Evolutionary conservation across 139 green algal genomes (phyloP), one percentile per base, ranked within the genome.

Genomic region (Auxenochlorella pyrenoidosa): DNA sequence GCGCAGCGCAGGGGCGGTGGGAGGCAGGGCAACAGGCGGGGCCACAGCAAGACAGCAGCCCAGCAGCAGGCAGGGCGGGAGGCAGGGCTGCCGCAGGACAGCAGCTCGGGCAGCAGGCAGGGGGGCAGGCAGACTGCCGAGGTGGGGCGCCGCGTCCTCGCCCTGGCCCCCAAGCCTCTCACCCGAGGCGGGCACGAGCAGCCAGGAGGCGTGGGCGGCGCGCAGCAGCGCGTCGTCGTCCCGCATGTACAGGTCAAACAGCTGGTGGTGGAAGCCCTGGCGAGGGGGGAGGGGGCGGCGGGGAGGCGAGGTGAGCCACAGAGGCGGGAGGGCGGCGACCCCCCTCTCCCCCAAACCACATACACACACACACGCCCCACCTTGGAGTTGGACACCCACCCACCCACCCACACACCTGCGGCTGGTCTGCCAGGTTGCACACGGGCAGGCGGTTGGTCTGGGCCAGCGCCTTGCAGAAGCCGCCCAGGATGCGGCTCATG

Each of bases 401-500:
- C 54, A 13, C 15, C 54, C 2, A 2, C 2, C 10, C 16, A 2
- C 77, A 10, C 26, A 75, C 80, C 80, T 95, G 92, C 24, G 93
- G 93, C 89, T 94, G 85, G 89, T 97, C 94, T 10, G 84, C 87
- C 41, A 96, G 65, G 38, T 76, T 86, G 90, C 93, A 95, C 59
- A 80, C 60, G 5, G 73, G 76, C 21, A 47, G 22, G 36, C 92
- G 80, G 51, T 90, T 84, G 38, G 66, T 54, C 21, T 21, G 16
- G 0, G 41, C 36, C 41, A 98, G 87, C 26, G 89, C 79, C 19
- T 76, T 44, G 6, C 88, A 90, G 91, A 98, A 97, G 26, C 96
- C 96, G 47, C 96, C 96, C 85, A 98, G 91, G 36, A 98, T 93
- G 93, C 94, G 98, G 40, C 85, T 90, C 88, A 98, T 90, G 88